These are phyloP conservation scores for Dactylonectria estremocensis DNA, from an alignment of 2,329 filamentous ascomycete species.

Conservation along the genomic window DNA sequence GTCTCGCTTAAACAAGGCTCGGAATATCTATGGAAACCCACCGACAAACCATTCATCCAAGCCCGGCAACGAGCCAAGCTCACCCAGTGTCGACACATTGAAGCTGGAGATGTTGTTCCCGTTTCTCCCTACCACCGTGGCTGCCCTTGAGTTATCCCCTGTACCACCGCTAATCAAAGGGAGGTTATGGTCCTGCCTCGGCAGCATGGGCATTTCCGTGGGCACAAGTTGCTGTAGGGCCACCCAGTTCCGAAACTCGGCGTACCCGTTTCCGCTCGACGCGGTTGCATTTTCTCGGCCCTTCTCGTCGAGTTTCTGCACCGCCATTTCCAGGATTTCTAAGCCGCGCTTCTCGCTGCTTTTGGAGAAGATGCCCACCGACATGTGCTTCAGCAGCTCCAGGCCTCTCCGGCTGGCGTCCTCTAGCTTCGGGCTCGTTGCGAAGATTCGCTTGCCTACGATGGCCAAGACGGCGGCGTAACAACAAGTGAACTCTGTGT, in stretches of 20 bases:
- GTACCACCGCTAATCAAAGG: neutral
- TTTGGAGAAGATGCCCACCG: constrained; percentile 29
- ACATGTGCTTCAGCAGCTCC: constrained; percentile 33
- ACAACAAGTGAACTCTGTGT: constrained; percentile 41
- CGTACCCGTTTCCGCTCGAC: constrained; percentile 31
- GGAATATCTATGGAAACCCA: neutral
- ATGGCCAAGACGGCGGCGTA: constrained; percentile 39
- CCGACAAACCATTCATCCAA: neutral
- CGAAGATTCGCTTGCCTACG: constrained; percentile 29
- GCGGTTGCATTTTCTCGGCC: neutral
- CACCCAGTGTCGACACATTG: constrained; percentile 16
- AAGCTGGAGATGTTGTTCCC: neutral
- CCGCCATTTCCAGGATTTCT: constrained; percentile 30
- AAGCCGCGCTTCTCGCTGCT: constrained; percentile 31
- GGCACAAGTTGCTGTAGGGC: constrained; percentile 38
- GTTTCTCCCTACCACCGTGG: neutral
- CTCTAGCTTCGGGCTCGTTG: constrained; percentile 2
- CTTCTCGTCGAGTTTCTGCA: constrained; percentile 22
- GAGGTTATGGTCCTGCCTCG: constrained; percentile 21
- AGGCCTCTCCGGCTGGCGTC: constrained; percentile 33
- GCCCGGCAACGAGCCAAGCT: constrained; percentile 21
- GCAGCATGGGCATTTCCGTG: constrained; percentile 26
- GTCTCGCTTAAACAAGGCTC: neutral
- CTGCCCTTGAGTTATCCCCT: neutral
- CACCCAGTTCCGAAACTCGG: constrained; percentile 42